These are phyloP conservation scores for Capsella rubella DNA, from an alignment of 441 rosid species.

Conservation along the genomic window DNA sequence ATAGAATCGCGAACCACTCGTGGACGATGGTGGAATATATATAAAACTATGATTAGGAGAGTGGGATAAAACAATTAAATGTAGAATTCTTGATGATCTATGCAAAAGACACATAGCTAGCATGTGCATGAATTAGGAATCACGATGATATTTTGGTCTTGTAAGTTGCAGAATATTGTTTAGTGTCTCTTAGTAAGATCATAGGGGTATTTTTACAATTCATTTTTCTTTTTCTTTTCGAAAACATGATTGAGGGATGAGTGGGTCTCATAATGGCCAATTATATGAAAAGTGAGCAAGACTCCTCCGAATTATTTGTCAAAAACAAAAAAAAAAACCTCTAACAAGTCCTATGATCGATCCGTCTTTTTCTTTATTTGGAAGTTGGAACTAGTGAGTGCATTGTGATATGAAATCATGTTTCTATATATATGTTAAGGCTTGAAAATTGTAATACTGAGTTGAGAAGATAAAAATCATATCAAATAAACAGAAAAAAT, in stretches of 20 bases:
- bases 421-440: not conserved
- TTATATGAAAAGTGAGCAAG: constrained; percentile 17
- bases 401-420: constrained; percentile 1
- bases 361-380: not conserved
- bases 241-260: constrained; percentile 11
- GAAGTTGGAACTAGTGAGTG: not conserved
- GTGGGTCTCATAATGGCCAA: constrained; percentile 23
- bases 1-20: not conserved
- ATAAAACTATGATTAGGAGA: not conserved
- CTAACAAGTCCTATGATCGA: not conserved
- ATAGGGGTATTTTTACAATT: constrained; percentile 4
- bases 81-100: not conserved
- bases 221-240: not conserved
- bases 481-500: not conserved
- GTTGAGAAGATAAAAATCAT: not conserved
- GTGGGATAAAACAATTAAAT: constrained; percentile 2
- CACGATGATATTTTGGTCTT: not conserved
- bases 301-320: not conserved
- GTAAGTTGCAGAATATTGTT: not conserved
- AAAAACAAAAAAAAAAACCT: not conserved
- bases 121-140: not conserved
- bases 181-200: constrained; percentile 28
- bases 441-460: not conserved
- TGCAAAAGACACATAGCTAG: not conserved
- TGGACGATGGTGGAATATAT: not conserved